phyloP scores from a whole-genome alignment of 139 green algal species.

The Pleodorina starrii region DNA sequence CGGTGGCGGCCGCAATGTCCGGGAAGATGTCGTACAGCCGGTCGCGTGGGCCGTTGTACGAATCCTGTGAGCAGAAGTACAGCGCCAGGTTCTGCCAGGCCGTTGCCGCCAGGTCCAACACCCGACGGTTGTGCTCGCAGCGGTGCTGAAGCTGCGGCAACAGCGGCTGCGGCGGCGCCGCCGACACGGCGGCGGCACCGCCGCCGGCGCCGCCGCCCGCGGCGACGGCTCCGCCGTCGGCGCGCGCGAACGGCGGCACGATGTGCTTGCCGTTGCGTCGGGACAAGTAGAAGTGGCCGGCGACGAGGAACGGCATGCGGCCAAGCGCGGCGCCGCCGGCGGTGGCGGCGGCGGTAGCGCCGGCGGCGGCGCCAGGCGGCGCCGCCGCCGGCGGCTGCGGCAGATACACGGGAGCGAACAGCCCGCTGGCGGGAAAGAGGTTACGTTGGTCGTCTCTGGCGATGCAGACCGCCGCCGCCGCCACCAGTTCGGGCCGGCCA shows the following conservation, averaged over 20 bases:
- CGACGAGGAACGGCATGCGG: slow-evolving; percentile 53
- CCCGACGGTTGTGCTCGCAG: slow-evolving; percentile 54
- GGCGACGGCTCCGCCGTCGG: not conserved
- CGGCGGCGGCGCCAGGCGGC: not conserved
- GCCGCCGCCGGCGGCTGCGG: not conserved
- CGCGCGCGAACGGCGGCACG: not conserved
- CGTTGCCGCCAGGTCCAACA: slow-evolving; percentile 44
- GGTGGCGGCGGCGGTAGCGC: not conserved
- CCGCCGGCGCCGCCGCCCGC: not conserved
- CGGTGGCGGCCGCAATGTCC: slow-evolving; percentile 16
- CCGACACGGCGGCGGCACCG: not conserved
- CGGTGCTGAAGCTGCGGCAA: slow-evolving; percentile 45
- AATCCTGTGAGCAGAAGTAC: slow-evolving; percentile 20
- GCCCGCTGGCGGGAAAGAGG: not conserved
- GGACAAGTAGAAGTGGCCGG: slow-evolving; percentile 45
- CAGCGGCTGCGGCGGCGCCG: not conserved
- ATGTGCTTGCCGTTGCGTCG: slow-evolving; percentile 29
- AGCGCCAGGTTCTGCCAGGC: slow-evolving; percentile 23
- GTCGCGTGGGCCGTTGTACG: slow-evolving; percentile 14
- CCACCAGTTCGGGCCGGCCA: slow-evolving; percentile 14
- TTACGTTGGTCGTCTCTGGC: not conserved
- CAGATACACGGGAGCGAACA: slow-evolving; percentile 27
- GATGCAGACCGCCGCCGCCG: slow-evolving; percentile 43
- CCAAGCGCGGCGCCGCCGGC: not conserved
- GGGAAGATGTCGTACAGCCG: slow-evolving; percentile 60